Base-by-base conservation (phyloP, 768 basidiomycete genomes). In the Candolleomyces efflorescens region DNA sequence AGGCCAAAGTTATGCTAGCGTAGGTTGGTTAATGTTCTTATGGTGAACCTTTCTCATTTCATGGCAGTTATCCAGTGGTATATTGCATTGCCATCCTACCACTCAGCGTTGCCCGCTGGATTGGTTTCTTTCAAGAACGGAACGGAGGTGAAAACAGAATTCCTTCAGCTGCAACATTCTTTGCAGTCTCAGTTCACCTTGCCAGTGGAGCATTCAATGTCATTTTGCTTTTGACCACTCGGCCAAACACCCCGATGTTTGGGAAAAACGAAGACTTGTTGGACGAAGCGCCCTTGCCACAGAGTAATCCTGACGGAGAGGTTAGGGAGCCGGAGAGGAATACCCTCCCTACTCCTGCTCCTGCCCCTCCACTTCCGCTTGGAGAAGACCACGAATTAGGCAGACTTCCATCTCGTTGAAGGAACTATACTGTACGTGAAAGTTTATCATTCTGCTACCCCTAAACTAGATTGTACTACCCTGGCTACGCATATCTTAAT, bases 201-300 rank as follows among this genome's bases (percentile, higher is more conserved):
- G 71, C 78, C 54, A 76, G 73, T 44, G 78, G 78, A 11, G 62
- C 68, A 37, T 59, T 70, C 51, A 80, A 79, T 52, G 77, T 78
- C 12, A 36, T 73, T 20, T 68, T 80, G 5, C 63, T 78, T 36
- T 62, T 76, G 23, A 57, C 61, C 18, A 72, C 74, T 15, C 70
- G 73, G 20, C 74, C 73, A 3, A 67, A 68, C 27, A 66, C 73
- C 1, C 65, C 67, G 26, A 66, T 77, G 11, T 76, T 76, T 47
- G 65, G 66, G 13, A 44, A 43, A 26, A 10, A 13, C 18, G 41
- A 3, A 5, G 41, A 18, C 13, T 5, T 43, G 2, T 17, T 17
- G 3, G 41, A 43, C 17, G 1, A 5, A 3, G 18, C 41, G 2
- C 41, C 3, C 18, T 43, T 43, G 18, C 41, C 41, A 17, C 15